Conservation (phyloP, 257 asterid species). For the Solanum pennellii region DNA sequence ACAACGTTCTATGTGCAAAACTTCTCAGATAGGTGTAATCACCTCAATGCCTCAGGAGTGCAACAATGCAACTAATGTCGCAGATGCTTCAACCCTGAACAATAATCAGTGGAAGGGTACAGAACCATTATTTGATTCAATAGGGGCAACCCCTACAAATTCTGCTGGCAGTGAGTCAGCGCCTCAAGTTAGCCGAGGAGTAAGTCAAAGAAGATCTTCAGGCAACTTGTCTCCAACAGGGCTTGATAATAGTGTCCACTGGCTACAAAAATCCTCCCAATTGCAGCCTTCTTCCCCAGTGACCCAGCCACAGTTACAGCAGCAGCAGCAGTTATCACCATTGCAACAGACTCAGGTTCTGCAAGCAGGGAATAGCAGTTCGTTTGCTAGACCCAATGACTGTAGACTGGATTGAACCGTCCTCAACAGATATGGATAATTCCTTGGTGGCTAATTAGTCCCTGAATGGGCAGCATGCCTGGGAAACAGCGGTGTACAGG, state of each 20-base stretch:
- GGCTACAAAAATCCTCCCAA: conserved; percentile 39
- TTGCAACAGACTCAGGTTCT: conserved; percentile 43
- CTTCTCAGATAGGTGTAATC: conserved; percentile 27
- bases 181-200: conserved; percentile 37
- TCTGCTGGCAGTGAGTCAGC: conserved; percentile 27
- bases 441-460: conserved; percentile 20
- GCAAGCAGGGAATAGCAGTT: conserved; percentile 47
- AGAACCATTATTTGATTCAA: conserved; percentile 38
- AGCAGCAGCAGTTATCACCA: conserved; percentile 27
- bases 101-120: conserved; percentile 37
- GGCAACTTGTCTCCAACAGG: conserved; percentile 27
- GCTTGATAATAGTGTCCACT: conserved; percentile 36
- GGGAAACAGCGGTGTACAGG: conserved; percentile 55
- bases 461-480: conserved; percentile 26
- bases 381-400: conserved; percentile 41
- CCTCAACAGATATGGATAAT: conserved; percentile 3
- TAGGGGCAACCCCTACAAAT: conserved; percentile 28
- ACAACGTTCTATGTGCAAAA: conserved; percentile 32
- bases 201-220: conserved; percentile 38
- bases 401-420: conserved; percentile 49
- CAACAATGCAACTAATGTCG: conserved; percentile 23
- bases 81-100: conserved; percentile 25
- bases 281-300: conserved; percentile 32
- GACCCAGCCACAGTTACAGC: conserved; percentile 26
- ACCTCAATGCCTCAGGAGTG: conserved; percentile 25